Evolutionary conservation across 1,284 basidiomycete genomes (phyloP), one percentile per base, ranked within the genome.

Genomic region (Malassezia sympodialis): DNA sequence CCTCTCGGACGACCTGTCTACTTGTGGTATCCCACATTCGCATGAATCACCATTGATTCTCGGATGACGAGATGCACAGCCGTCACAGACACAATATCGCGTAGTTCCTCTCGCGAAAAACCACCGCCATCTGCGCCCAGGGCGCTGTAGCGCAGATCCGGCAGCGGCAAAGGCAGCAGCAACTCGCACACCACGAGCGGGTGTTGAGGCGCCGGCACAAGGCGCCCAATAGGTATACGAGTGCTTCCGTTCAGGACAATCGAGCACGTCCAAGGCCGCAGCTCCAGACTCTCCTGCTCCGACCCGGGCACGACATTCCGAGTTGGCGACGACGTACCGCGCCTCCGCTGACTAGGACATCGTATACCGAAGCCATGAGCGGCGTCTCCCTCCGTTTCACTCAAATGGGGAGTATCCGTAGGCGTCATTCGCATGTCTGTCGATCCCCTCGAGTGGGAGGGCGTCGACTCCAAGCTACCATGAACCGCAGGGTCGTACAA

Each of bases 131-230:
- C 70, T 1, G 60, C 53, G 0, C 70, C 68, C 8, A 73, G 39
- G 0, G 63, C 66, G 3, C 63, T 64, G 32, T 56, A 35, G 47
- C 65, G 62, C 6, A 72, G 56, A 50, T 72, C 68, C 0, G 72
- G 72, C 0, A 96, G 79, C 0, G 86, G 84, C 75, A 84, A 88
- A 8, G 90, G 90, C 46, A 94, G 82, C 72, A 89, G 87, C 56
- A 96, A 80, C 76, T 90, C 83, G 31, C 84, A 86, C 27, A 96
- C 86, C 17, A 96, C 85, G 73, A 93, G 90, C 7, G 93, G 93
- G 75, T 96, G 93, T 75, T 96, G 90, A 15, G 90, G 91, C 1
- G 90, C 90, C 6, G 91, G 93, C n/a, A 56, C 53, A 14, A 72
- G 56, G 11, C 63, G 62, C 3, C 91, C 89, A n/a, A 73, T 55